Evolutionary conservation across 306 rosid species (phyloP).

Genomic region (Rosa lucieae): DNA sequence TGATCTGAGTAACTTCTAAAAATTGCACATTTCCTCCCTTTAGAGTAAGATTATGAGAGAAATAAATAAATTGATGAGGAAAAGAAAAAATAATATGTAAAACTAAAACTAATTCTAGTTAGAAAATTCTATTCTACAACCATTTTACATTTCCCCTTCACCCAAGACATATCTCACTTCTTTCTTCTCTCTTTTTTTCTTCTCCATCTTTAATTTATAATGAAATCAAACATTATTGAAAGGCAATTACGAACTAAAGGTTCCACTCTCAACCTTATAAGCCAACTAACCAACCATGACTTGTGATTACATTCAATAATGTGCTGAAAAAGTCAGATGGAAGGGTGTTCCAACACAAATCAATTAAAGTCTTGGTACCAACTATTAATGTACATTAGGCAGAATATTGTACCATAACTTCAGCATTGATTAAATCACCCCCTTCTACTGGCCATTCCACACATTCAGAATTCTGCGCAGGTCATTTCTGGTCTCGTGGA

Average conservation of each 20-base stretch:
- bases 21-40: background rate
- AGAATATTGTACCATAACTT: background rate
- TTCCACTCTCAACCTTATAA: background rate
- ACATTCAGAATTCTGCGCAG: background rate
- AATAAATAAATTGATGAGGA: background rate
- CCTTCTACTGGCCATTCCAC: background rate
- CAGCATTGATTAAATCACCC: background rate
- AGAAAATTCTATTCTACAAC: background rate
- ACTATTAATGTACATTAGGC: background rate
- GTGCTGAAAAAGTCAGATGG: background rate
- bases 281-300: background rate
- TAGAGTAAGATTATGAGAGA: background rate
- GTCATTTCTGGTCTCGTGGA: background rate
- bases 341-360: background rate
- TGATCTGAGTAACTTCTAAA: background rate
- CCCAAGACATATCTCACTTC: background rate
- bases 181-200: background rate
- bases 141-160: background rate
- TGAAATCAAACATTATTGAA: background rate
- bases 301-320: background rate
- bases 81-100: background rate
- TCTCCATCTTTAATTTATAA: background rate
- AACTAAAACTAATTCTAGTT: background rate
- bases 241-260: background rate
- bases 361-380: background rate